phyloP scores from a whole-genome alignment of 148 eudicot genomes.

The Rhododendron molle region DNA sequence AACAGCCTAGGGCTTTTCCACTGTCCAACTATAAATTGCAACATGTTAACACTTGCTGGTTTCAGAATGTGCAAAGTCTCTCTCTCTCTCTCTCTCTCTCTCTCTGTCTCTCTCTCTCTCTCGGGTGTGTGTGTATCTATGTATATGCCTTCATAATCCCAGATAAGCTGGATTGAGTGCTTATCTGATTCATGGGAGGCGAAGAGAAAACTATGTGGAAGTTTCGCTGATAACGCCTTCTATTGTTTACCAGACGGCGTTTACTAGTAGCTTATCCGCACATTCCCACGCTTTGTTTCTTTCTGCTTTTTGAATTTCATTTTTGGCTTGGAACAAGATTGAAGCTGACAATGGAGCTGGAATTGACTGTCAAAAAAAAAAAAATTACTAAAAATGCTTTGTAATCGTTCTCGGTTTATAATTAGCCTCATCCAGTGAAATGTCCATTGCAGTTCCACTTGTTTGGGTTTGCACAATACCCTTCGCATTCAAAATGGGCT shows the following conservation, averaged over 20 bases:
- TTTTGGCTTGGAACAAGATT: background rate
- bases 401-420: too few relatives aligned
- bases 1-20: background rate
- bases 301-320: background rate
- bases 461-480: too few relatives aligned
- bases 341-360: background rate
- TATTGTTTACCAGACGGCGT: slow-evolving; percentile 30
- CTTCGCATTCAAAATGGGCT: too few relatives aligned
- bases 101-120: background rate
- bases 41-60: background rate
- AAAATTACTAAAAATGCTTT: too few relatives aligned
- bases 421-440: too few relatives aligned
- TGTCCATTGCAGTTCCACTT: too few relatives aligned
- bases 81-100: background rate
- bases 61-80: background rate
- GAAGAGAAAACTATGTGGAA: slow-evolving; percentile 31
- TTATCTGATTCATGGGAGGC: slow-evolving; percentile 84
- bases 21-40: background rate
- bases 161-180: slow-evolving; percentile 42
- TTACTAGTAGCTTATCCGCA: slow-evolving; percentile 62
- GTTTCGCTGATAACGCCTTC: slow-evolving; percentile 68
- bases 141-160: slow-evolving; percentile 67
- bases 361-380: too few relatives aligned
- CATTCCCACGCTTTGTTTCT: slow-evolving; percentile 11
- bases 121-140: too few relatives aligned